Conservation (phyloP, 164 flowering plant genomes). For the Buxus sempervirens region DNA sequence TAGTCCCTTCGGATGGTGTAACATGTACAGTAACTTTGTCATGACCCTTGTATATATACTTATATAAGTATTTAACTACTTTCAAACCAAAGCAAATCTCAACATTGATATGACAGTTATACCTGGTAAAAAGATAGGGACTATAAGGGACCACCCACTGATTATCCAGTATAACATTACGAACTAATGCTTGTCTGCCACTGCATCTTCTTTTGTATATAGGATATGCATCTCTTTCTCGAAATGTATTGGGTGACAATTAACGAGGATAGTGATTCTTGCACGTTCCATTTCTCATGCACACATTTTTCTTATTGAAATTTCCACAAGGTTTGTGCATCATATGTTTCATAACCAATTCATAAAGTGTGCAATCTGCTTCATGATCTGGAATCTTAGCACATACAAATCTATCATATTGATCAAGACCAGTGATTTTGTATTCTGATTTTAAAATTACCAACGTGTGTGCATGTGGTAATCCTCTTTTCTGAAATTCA, state of each 20-base stretch:
- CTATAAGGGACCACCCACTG: slow-evolving; percentile 13
- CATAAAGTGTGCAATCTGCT: background rate
- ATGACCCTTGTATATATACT: slow-evolving; percentile 17
- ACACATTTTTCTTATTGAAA: background rate
- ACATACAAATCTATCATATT: slow-evolving; percentile 1
- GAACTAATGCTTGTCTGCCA: background rate
- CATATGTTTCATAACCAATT: slow-evolving; percentile 14
- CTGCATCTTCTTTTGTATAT: slow-evolving; percentile 8
- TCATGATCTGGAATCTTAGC: slow-evolving; percentile 7
- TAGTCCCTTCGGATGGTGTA: background rate
- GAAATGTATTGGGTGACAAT: background rate
- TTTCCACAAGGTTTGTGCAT: slow-evolving; percentile 21
- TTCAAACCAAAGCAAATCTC: slow-evolving; percentile 9
- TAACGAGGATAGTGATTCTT: slow-evolving; percentile 8
- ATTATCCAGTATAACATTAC: background rate
- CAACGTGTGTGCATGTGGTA: slow-evolving; percentile 6
- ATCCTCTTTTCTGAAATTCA: slow-evolving; percentile 4
- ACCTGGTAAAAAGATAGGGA: slow-evolving; percentile 4
- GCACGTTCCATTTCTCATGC: slow-evolving; percentile 11
- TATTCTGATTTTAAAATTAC: background rate
- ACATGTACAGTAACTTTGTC: background rate
- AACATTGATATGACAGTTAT: slow-evolving; percentile 17
- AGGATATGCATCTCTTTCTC: slow-evolving; percentile 5
- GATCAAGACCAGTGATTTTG: background rate
- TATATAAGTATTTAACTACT: slow-evolving; percentile 15